phyloP scores from a whole-genome alignment of 2,329 filamentous ascomycete species.

The Drechmeria coniospora region DNA sequence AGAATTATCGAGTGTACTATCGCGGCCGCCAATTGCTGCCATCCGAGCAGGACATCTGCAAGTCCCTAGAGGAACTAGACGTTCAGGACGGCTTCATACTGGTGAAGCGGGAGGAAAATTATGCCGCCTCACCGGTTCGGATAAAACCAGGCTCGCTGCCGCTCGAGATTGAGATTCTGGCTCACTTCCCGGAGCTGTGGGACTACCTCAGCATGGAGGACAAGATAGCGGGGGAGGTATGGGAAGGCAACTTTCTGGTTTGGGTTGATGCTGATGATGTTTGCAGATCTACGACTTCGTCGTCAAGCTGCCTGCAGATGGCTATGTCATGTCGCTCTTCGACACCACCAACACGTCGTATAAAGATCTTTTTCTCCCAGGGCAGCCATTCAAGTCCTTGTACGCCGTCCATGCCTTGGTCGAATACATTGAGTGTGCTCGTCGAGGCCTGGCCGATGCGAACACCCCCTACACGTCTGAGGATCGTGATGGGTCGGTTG shows the following conservation, averaged over 20 bases:
- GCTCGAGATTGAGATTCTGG: conserved; percentile 65
- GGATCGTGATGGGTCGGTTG: neutral
- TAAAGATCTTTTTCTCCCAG: conserved; percentile 48
- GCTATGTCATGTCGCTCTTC: conserved; percentile 43
- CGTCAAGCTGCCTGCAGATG: conserved; percentile 52
- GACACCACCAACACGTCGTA: conserved; percentile 36
- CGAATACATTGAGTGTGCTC: conserved; percentile 37
- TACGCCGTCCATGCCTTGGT: conserved; percentile 56
- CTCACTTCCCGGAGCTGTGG: conserved; percentile 75
- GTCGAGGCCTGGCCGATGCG: conserved; percentile 10
- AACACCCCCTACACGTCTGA: neutral
- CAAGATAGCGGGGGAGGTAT: conserved; percentile 49
- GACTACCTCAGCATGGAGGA: conserved; percentile 63
- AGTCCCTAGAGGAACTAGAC: conserved; percentile 52
- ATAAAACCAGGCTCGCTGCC: conserved; percentile 37
- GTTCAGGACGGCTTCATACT: conserved; percentile 50
- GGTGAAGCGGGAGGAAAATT: conserved; percentile 42
- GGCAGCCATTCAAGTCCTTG: conserved; percentile 55
- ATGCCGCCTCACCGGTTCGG: conserved; percentile 23
- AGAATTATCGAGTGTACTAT: conserved; percentile 59
- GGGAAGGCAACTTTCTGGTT: conserved; percentile 3
- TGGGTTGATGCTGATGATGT: conserved; percentile 6
- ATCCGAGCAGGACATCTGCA: conserved; percentile 39
- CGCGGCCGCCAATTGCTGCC: conserved; percentile 51
- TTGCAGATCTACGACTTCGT: conserved; percentile 54